These are phyloP conservation scores for Aphanoascus verrucosus DNA, from an alignment of 2,329 filamentous ascomycete species.

Conservation along the genomic window DNA sequence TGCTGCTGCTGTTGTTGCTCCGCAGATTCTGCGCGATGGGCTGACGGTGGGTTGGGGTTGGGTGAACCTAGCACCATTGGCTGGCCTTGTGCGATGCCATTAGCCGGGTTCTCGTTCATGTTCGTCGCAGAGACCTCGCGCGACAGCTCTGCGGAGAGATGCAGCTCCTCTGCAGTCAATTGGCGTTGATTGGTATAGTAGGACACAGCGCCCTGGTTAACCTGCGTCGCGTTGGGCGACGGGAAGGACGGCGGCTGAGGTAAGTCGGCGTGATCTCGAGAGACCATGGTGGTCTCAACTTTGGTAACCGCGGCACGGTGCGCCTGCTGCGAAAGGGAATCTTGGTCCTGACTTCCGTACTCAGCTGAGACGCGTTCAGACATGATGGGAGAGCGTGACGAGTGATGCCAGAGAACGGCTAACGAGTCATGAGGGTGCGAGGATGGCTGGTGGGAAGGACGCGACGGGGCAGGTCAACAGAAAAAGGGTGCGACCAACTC, in stretches of 20 bases:
- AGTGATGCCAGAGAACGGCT: background rate
- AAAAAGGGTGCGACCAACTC: constrained; percentile 10
- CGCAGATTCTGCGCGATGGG: constrained; percentile 29
- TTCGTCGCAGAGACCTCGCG: constrained; percentile 37
- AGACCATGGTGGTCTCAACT: constrained; percentile 26
- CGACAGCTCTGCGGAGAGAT: constrained; percentile 38
- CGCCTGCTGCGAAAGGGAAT: constrained; percentile 23
- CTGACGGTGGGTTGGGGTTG: constrained; percentile 27
- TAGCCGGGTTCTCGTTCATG: constrained; percentile 31
- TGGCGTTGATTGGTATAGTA: constrained; percentile 36
- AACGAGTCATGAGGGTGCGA: constrained; percentile 3
- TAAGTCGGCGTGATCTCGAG: constrained; percentile 35
- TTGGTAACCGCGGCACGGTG: constrained; percentile 14
- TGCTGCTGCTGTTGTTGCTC: constrained; percentile 22
- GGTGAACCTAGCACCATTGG: constrained; percentile 32
- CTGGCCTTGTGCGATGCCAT: constrained; percentile 34
- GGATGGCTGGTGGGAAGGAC: background rate
- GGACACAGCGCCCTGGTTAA: constrained; percentile 34
- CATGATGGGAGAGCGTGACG: constrained; percentile 8
- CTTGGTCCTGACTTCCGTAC: constrained; percentile 15
- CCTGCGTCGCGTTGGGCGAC: constrained; percentile 36
- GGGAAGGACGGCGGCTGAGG: constrained; percentile 36
- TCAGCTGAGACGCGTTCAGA: constrained; percentile 14
- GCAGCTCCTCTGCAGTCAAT: constrained; percentile 38
- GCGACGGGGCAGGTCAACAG: background rate